A percentile compares a stretch with the other conserved stretches of the same genome.
Conservation (phyloP, 1,284 basidiomycete genomes). For the Trichosporon asahii region DNA sequence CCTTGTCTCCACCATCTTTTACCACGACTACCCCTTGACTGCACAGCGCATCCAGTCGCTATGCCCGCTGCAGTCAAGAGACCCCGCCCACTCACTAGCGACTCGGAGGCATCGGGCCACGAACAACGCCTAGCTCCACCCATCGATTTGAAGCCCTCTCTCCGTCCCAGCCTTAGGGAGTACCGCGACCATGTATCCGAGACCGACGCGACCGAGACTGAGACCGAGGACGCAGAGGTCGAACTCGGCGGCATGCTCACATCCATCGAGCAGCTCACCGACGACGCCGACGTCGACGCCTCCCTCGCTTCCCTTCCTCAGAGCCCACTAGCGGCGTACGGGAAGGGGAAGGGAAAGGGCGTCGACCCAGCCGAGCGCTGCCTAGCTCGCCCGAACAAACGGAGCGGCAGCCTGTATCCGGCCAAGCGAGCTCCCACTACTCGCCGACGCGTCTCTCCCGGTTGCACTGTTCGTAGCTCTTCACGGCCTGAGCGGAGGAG, state of each 20-base stretch:
- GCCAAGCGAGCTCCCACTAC: background rate
- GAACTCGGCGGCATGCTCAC: constrained; percentile 2
- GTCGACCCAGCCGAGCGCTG: constrained; percentile 16
- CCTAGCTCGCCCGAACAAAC: background rate
- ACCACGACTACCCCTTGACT: background rate
- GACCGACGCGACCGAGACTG: constrained; percentile 1
- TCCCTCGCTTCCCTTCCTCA: constrained; percentile 3
- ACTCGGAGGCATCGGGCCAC: constrained; percentile 4
- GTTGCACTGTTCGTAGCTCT: background rate
- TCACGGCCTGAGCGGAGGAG: background rate
- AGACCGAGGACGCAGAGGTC: constrained; percentile 3
- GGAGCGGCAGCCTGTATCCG: background rate
- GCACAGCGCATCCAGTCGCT: constrained; percentile 6
- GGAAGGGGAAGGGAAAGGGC: constrained; percentile 19
- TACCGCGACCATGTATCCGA: constrained; percentile 8
- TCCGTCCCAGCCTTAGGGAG: background rate
- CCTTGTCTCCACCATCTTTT: background rate
- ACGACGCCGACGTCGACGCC: constrained; percentile 12
- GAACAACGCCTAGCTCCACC: constrained; percentile 3
- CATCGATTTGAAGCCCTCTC: background rate
- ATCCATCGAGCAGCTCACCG: constrained; percentile 3
- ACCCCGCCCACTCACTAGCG: background rate
- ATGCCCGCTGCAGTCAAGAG: constrained; percentile 10
- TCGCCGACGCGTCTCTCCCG: background rate
- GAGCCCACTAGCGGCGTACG: background rate